Evolutionary conservation across 2,329 filamentous ascomycete species (phyloP).

Genomic region (Colletotrichum sidae): DNA sequence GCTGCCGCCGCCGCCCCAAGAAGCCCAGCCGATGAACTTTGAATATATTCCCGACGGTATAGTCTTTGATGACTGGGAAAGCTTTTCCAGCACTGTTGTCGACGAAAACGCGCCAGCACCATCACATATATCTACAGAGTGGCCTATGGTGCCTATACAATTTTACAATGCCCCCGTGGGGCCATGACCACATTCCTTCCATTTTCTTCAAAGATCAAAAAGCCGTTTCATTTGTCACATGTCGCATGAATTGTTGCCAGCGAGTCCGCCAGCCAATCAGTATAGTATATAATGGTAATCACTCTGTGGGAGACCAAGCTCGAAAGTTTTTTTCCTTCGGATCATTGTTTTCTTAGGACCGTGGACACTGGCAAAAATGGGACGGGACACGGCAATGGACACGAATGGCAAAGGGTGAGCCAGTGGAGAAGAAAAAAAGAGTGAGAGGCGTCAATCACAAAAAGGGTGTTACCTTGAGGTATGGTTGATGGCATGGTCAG

Average conservation of each 20-base stretch:
- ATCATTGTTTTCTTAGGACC: constrained; percentile 26
- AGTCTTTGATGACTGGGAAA: constrained; percentile 57
- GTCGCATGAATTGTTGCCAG: constrained; percentile 33
- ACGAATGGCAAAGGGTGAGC: constrained; percentile 30
- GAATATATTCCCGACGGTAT: constrained; percentile 54
- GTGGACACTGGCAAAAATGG: constrained; percentile 30
- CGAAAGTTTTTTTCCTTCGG: constrained; percentile 21
- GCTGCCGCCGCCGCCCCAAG: constrained; percentile 37
- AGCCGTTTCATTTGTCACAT: constrained; percentile 36
- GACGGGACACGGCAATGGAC: constrained; percentile 20
- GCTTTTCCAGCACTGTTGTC: constrained; percentile 49
- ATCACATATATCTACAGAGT: constrained; percentile 40
- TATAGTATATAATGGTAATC: constrained; percentile 42
- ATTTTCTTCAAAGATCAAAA: constrained; percentile 22
- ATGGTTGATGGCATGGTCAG: constrained; percentile 25
- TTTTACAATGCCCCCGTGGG: constrained; percentile 39
- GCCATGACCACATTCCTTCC: constrained; percentile 30
- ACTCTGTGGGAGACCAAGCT: constrained; percentile 33
- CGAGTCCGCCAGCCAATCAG: constrained; percentile 27
- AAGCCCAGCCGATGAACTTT: constrained; percentile 52
- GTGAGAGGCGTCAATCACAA: constrained; percentile 31
- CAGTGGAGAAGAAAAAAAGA: constrained; percentile 10
- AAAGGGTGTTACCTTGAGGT: constrained; percentile 25
- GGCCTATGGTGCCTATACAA: constrained; percentile 42
- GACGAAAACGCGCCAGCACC: constrained; percentile 43